These are phyloP conservation scores for Ganoderma resinaceum DNA, from an alignment of 1,284 basidiomycete genomes.

Conservation along the genomic window DNA sequence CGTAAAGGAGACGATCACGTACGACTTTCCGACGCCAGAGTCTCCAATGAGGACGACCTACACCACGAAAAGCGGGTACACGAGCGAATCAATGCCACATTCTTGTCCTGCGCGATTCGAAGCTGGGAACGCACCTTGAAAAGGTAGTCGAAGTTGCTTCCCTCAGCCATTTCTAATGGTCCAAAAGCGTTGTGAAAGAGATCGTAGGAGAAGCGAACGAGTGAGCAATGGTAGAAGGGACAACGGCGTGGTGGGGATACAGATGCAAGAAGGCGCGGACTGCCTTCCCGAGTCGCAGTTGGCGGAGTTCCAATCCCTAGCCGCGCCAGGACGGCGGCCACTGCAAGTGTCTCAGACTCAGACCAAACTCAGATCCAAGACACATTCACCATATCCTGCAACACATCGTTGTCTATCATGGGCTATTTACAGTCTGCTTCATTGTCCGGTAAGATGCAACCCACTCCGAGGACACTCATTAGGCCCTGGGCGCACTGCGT, in stretches of 20 bases:
- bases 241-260: slow-evolving; percentile 24
- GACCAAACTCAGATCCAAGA: neutral
- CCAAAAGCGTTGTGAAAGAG: slow-evolving; percentile 22
- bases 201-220: slow-evolving; percentile 20
- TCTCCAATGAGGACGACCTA: slow-evolving; percentile 98
- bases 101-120: slow-evolving; percentile 6
- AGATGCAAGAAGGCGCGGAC: slow-evolving; percentile 20
- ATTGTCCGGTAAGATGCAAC: neutral
- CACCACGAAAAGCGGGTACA: slow-evolving; percentile 13
- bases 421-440: neutral
- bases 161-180: slow-evolving; percentile 77
- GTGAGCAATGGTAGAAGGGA: slow-evolving; percentile 17
- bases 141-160: slow-evolving; percentile 92
- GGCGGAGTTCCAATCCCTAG: slow-evolving; percentile 29
- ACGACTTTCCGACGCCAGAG: slow-evolving; percentile 99
- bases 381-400: neutral
- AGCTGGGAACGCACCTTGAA: slow-evolving; percentile 78
- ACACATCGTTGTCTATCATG: neutral
- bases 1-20: slow-evolving; percentile 45
- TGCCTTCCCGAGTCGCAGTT: slow-evolving; percentile 18
- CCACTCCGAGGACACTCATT: neutral
- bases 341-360: neutral
- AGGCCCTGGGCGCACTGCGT: neutral
- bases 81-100: slow-evolving; percentile 15
- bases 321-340: slow-evolving; percentile 15